Evolutionary conservation across 805 yeast genomes (phyloP).

Genomic region (Diddensiella caesifluorescens): DNA sequence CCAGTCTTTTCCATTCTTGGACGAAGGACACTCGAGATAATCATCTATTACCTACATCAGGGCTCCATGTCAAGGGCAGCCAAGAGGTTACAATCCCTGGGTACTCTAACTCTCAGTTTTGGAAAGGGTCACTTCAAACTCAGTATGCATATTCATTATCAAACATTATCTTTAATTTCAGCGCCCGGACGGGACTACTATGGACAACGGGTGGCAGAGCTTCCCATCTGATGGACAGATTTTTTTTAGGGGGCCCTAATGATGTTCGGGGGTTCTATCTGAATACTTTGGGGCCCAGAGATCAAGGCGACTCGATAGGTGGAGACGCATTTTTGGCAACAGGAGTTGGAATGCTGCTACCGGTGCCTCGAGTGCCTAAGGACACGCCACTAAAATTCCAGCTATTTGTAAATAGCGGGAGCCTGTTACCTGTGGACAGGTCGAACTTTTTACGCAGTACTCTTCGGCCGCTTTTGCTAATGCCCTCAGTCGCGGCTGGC

Average conservation of each 20-base stretch:
- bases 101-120: conserved; percentile 15
- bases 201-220: not conserved
- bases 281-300: conserved; percentile 63
- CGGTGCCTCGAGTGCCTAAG: conserved; percentile 47
- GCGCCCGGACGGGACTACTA: conserved; percentile 10
- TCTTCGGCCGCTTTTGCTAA: conserved; percentile 26
- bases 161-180: not conserved
- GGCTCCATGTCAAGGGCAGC: conserved; percentile 37
- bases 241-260: conserved; percentile 75
- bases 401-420: conserved; percentile 62
- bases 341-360: conserved; percentile 35
- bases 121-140: conserved; percentile 3
- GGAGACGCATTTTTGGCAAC: conserved; percentile 50
- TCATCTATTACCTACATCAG: conserved; percentile 43
- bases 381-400: conserved; percentile 57
- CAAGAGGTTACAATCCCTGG: conserved; percentile 42
- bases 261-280: conserved; percentile 65
- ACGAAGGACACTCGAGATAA: conserved; percentile 41
- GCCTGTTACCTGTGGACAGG: conserved; percentile 33
- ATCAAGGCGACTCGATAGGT: conserved; percentile 53
- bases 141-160: conserved; percentile 1
- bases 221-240: conserved; percentile 71
- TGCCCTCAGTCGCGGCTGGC: conserved; percentile 52
- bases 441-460: conserved; percentile 13
- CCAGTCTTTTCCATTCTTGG: conserved; percentile 43